These are phyloP conservation scores for Tetraselmis chui DNA, from an alignment of 139 green algal species.

Conservation along the genomic window DNA sequence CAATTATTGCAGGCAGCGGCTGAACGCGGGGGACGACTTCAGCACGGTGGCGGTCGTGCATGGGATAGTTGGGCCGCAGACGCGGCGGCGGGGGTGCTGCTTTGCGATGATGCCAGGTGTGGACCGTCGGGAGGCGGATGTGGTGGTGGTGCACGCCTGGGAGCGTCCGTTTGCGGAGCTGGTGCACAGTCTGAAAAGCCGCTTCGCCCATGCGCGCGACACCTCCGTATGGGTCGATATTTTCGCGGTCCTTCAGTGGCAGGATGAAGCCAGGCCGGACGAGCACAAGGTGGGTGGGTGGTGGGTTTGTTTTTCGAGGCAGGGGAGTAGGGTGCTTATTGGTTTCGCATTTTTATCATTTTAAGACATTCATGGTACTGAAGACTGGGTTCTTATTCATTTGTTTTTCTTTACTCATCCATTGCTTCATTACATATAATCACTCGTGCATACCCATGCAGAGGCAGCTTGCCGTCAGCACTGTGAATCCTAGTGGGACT, in stretches of 20 bases:
- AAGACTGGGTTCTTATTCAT: too few relatives aligned
- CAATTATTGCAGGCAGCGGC: not conserved
- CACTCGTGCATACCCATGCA: too few relatives aligned
- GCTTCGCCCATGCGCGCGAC: not conserved
- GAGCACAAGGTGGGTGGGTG: too few relatives aligned
- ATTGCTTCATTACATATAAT: too few relatives aligned
- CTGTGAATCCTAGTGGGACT: too few relatives aligned
- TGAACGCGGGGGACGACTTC: not conserved
- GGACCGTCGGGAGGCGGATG: not conserved
- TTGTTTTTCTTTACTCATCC: too few relatives aligned
- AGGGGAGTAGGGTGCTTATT: too few relatives aligned
- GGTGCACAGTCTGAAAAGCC: not conserved
- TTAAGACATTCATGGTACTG: too few relatives aligned
- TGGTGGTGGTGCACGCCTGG: not conserved
- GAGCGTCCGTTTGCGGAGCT: not conserved
- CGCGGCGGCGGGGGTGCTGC: not conserved
- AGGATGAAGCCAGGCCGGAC: too few relatives aligned
- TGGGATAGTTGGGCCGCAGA: not conserved
- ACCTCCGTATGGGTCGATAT: not conserved
- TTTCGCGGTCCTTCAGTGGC: not conserved
- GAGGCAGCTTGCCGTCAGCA: too few relatives aligned
- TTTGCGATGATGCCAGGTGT: not conserved
- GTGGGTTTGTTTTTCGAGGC: too few relatives aligned
- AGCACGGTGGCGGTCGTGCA: not conserved
- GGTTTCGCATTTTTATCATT: too few relatives aligned